Percentiles rank a stretch among this genome's conserved stretches.
Evolutionary conservation across 192 early-diverging fungal genomes (phyloP).

Genomic region (Chytriomyces hyalinus): DNA sequence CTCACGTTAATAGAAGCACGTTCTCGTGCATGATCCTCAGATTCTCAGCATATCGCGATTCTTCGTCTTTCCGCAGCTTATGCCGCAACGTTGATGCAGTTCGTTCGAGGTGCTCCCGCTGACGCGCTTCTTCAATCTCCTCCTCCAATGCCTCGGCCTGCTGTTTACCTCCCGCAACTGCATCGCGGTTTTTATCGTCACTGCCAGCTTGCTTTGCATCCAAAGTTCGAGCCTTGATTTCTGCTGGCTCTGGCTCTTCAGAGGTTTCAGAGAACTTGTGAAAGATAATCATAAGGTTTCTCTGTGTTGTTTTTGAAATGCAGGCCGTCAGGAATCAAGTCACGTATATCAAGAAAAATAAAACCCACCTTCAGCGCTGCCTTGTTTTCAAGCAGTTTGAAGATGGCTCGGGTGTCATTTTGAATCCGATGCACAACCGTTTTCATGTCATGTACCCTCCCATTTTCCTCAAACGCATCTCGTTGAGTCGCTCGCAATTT

Average conservation of each 20-base stretch:
- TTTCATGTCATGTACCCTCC: constrained; percentile 36
- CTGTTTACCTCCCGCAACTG: constrained; percentile 22
- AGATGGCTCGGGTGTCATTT: constrained; percentile 43
- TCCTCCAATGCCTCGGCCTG: constrained; percentile 35
- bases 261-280: constrained; percentile 38
- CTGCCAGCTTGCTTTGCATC: neutral
- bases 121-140: constrained; percentile 44
- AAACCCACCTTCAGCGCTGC: constrained; percentile 44
- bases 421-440: constrained; percentile 45
- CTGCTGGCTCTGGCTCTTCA: constrained; percentile 7
- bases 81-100: constrained; percentile 51
- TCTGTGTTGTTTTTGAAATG: constrained; percentile 7
- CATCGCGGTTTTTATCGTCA: constrained; percentile 17
- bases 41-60: constrained; percentile 44
- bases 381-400: constrained; percentile 31
- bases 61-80: constrained; percentile 48
- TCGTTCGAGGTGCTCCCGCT: constrained; percentile 56
- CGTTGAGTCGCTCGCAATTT: constrained; percentile 51
- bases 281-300: constrained; percentile 26
- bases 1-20: constrained; percentile 46
- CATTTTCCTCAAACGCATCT: constrained; percentile 36
- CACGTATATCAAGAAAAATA: neutral
- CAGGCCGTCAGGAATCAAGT: neutral
- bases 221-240: neutral
- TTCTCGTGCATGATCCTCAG: constrained; percentile 55